Evolutionary conservation across 2,329 filamentous ascomycete species (phyloP), one percentile per base, ranked within the genome.

Genomic region (Colletotrichum sp.): DNA sequence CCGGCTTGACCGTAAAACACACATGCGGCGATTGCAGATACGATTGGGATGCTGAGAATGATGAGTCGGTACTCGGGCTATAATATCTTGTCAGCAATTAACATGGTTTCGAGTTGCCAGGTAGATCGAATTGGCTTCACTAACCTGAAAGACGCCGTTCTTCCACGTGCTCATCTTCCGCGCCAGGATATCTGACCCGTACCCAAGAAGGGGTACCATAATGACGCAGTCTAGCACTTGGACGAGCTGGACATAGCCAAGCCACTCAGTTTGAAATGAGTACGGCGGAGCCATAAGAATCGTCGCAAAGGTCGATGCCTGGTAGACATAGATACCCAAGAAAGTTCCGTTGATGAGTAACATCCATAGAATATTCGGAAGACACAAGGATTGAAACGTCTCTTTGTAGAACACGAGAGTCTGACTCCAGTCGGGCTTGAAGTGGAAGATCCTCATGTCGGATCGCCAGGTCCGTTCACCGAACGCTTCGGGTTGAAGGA

Each of bases 1-100:
- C 81, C 86, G 2, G 81, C 85, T 26, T 81, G 78, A 1, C 86
- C 86, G 73, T 86, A 87, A 1, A 87, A 78, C 2, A 86, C 81
- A 5, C 83, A 80, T 0, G 83, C 83, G 18, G 86, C 77, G 2
- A 84, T 80, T 3, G 85, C 86, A 5, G 86, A 78, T 5, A 82
- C 71, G 8, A 87, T 80, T 0, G 87, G 86, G 24, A 87, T 69
- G 59, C 83, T 72, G 1, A 84, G 78, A 2, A 81, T 79, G n/a
- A 87, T 69, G 1, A 88, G 79, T 3, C 86, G 81, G n/a, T 79
- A 81, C 74, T 87, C 85, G 3, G 86, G 83, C 78, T 88, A 28
- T 8, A 28, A 8, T 28, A 28, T 28, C 7, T 28, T 28, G 26
- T 28, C 26, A 28, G 26, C 7, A 8, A 28, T 28, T 8, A 2